phyloP scores from a whole-genome alignment of 2,329 filamentous ascomycete species.

The Arthrobotrys iridis region DNA sequence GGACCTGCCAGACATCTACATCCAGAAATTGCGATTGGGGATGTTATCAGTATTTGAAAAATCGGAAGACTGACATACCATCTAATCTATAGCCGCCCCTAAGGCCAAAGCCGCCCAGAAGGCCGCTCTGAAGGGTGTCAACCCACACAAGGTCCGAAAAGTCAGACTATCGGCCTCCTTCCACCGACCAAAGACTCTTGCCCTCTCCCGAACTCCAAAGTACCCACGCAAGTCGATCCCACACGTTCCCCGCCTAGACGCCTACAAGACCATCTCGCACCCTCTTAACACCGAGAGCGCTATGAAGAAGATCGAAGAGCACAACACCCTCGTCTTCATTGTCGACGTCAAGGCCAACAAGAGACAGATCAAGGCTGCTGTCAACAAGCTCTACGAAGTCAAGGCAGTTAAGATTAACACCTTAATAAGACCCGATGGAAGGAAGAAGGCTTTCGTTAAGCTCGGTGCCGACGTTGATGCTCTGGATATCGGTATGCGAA shows the following conservation, averaged over 20 bases:
- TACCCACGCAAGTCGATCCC: conserved; percentile 96
- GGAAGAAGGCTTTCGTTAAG: conserved; percentile 98
- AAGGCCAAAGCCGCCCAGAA: conserved; percentile 95
- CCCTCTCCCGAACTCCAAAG: conserved; percentile 88
- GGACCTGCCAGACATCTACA: conserved; percentile 33
- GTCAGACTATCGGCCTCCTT: conserved; percentile 92
- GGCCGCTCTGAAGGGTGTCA: conserved; percentile 87
- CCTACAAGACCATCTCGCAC: conserved; percentile 97
- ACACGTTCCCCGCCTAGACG: conserved; percentile 89
- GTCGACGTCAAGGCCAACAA: conserved; percentile 98
- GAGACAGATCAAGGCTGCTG: conserved; percentile 96
- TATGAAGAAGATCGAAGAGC: conserved; percentile 99
- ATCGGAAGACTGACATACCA: conserved; percentile 16
- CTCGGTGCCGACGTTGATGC: conserved; percentile 97
- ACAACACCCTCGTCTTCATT: conserved; percentile 99
- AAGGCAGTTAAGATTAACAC: conserved; percentile 99
- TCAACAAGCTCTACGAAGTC: conserved; percentile 99
- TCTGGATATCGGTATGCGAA: conserved; percentile 76
- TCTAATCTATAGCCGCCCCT: conserved; percentile 70
- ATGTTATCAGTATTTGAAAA: not conserved
- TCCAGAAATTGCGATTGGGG: conserved; percentile 33
- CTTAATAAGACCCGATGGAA: conserved; percentile 93
- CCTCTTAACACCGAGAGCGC: conserved; percentile 99
- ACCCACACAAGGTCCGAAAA: conserved; percentile 90
- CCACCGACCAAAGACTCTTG: conserved; percentile 96